Percentiles rank a stretch among this genome's conserved stretches.
These are phyloP conservation scores for Lignosus rhinocerotis DNA, from an alignment of 1,284 basidiomycete genomes.

Conservation along the genomic window DNA sequence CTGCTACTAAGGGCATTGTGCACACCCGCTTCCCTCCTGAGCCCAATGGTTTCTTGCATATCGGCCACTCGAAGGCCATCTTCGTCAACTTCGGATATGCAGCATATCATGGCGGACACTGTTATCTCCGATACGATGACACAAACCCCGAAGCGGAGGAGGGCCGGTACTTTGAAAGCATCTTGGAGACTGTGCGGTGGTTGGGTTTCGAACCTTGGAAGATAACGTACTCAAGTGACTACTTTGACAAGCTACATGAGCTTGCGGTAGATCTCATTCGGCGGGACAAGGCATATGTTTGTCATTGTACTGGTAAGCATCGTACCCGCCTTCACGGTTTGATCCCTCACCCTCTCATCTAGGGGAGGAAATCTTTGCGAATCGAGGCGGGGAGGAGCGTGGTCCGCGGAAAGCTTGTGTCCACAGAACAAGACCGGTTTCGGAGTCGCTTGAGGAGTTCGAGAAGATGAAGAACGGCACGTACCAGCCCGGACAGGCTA, in stretches of 20 bases:
- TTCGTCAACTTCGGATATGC: constrained; percentile 99
- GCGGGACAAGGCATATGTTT: constrained; percentile 93
- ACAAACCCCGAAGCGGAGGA: constrained; percentile 99
- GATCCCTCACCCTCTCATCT: constrained; percentile 5
- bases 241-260: constrained; percentile 88
- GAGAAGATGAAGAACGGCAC: constrained; percentile 91
- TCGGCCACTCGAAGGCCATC: constrained; percentile 98
- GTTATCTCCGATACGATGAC: constrained; percentile 96
- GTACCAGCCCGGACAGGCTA: constrained; percentile 89
- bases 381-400: constrained; percentile 81
- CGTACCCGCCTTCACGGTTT: not conserved
- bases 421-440: constrained; percentile 82
- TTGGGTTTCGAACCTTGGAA: constrained; percentile 98
- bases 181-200: constrained; percentile 95
- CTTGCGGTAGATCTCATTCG: constrained; percentile 91
- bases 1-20: constrained; percentile 81
- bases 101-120: constrained; percentile 86
- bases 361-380: constrained; percentile 91
- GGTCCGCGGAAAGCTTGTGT: constrained; percentile 86
- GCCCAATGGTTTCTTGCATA: constrained; percentile 96
- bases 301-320: constrained; percentile 84
- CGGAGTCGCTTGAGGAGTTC: constrained; percentile 88
- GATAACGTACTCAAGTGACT: constrained; percentile 98
- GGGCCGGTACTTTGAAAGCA: constrained; percentile 93
- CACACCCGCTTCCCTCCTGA: constrained; percentile 99